Conservation (phyloP, 202 grass and related monocot species). For the Digitaria exilis region DNA sequence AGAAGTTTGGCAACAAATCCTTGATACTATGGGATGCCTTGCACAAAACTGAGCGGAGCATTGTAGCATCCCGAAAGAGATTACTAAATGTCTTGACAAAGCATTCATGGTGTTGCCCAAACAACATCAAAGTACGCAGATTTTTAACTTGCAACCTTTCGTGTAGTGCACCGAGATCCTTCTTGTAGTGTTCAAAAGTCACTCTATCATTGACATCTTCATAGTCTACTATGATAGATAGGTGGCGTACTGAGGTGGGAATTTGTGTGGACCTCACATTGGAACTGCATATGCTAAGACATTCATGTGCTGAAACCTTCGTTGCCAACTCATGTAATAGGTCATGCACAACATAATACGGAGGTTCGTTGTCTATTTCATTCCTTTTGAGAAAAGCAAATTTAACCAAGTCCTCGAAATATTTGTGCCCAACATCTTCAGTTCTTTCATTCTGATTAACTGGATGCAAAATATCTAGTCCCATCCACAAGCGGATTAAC, state of each 20-base stretch:
- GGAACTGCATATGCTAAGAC: not conserved
- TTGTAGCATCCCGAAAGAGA: not conserved
- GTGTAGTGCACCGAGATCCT: not conserved
- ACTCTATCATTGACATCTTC: not conserved
- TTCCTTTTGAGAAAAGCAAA: not conserved
- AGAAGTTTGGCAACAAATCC: not conserved
- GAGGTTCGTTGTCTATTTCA: too few relatives aligned
- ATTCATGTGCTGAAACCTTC: not conserved
- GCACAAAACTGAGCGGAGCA: not conserved
- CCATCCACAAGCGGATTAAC: not conserved
- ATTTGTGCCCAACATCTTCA: not conserved
- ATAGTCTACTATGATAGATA: not conserved
- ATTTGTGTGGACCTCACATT: not conserved
- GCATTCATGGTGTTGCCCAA: not conserved
- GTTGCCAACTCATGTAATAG: not conserved
- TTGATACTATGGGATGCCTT: not conserved
- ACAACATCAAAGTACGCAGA: slow-evolving; percentile 9
- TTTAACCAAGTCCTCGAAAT: not conserved
- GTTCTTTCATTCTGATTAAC: not conserved
- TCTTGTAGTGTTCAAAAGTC: not conserved
- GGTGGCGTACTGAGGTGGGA: not conserved
- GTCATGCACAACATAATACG: not conserved
- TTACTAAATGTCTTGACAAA: not conserved
- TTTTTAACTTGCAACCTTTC: slow-evolving; percentile 14
- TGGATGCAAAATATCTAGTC: not conserved